phyloP scores from a whole-genome alignment of 441 rosid species.

The Capsella rubella region DNA sequence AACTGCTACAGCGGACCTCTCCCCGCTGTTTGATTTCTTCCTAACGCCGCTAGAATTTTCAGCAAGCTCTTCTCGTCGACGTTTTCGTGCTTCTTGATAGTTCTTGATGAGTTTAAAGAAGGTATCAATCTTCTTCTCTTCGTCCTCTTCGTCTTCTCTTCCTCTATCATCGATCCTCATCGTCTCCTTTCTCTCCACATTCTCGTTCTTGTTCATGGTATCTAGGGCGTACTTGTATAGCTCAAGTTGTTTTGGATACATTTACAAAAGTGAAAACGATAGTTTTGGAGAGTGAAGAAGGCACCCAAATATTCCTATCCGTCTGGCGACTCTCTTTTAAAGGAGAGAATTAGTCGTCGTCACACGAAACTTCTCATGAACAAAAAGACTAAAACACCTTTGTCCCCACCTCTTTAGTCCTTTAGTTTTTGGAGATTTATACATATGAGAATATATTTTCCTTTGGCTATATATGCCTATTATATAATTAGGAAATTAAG shows the following conservation, averaged over 20 bases:
- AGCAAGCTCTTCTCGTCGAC: slow-evolving; percentile 36
- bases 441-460: background rate
- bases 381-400: slow-evolving; percentile 27
- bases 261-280: background rate
- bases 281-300: background rate
- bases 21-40: slow-evolving; percentile 34
- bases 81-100: slow-evolving; percentile 43
- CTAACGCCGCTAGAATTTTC: background rate
- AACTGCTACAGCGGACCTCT: slow-evolving; percentile 34
- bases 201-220: slow-evolving; percentile 31
- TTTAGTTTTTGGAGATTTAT: no score
- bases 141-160: slow-evolving; percentile 39
- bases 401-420: background rate
- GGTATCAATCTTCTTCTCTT: slow-evolving; percentile 41
- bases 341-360: slow-evolving; percentile 13
- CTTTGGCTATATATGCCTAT: no score
- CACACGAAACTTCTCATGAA: slow-evolving; percentile 14
- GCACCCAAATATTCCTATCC: background rate
- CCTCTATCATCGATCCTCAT: background rate
- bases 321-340: slow-evolving; percentile 31
- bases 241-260: slow-evolving; percentile 28
- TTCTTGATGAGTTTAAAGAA: slow-evolving; percentile 42
- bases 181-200: slow-evolving; percentile 34
- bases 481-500: no score
- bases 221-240: slow-evolving; percentile 14